Conservation (phyloP, 140 eudicot species). For the Senecio squalidus region DNA sequence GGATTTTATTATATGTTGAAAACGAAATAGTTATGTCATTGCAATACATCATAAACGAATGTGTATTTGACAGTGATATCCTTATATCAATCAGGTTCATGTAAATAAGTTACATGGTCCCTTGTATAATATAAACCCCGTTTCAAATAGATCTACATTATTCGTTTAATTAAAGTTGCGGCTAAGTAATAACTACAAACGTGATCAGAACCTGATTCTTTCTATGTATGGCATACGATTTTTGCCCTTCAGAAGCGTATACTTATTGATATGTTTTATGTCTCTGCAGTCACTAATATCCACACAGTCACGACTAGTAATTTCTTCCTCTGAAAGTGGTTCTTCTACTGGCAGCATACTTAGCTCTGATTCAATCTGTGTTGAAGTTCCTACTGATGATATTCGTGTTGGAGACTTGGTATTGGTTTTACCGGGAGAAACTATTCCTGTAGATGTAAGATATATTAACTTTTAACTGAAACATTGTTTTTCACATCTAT, state of each 20-base stretch:
- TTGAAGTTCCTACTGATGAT: constrained; percentile 89
- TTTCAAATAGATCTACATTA: too few species aligned
- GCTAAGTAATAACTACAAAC: background rate
- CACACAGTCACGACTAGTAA: constrained; percentile 76
- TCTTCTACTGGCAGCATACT: constrained; percentile 40
- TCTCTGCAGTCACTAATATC: constrained; percentile 82
- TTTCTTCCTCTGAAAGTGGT: constrained; percentile 67
- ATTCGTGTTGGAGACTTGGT: constrained; percentile 71
- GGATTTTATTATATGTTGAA: too few species aligned
- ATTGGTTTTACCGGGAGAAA: constrained; percentile 93
- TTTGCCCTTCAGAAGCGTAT: background rate
- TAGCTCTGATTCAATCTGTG: constrained; percentile 65
- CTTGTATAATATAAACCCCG: background rate
- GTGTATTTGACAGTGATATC: too few species aligned
- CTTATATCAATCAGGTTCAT: background rate
- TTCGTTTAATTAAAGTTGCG: background rate
- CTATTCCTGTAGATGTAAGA: constrained; percentile 93
- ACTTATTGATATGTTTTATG: constrained; percentile 8
- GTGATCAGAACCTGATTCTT: background rate
- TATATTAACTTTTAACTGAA: constrained; percentile 15
- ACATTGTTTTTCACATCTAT: constrained; percentile 9
- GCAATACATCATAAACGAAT: too few species aligned
- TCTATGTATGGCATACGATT: background rate
- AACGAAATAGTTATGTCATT: too few species aligned
- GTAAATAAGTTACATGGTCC: too few species aligned